These are phyloP conservation scores for Saturnispora mendoncae DNA, from an alignment of 805 yeast genomes.

Conservation along the genomic window DNA sequence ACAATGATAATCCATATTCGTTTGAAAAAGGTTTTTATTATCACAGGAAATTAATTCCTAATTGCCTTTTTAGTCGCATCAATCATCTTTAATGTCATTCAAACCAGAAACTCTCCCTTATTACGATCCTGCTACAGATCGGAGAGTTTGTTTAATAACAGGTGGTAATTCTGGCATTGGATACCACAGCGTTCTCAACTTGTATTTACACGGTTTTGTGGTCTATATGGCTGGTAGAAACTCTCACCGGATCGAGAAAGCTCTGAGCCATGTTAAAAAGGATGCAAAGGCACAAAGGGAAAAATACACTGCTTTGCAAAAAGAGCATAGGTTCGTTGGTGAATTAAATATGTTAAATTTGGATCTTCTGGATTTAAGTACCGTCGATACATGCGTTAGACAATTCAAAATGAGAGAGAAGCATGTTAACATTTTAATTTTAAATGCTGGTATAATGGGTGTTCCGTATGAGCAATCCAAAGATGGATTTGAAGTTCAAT, in stretches of 20 bases:
- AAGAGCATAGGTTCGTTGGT: constrained; percentile 33
- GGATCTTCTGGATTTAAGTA: constrained; percentile 43
- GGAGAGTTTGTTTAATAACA: constrained; percentile 63
- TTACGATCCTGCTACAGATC: constrained; percentile 42
- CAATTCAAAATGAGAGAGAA: constrained; percentile 39
- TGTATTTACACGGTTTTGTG: constrained; percentile 68
- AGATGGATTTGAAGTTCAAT: constrained; percentile 66
- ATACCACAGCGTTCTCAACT: constrained; percentile 62
- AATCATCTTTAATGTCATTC: constrained; percentile 3
- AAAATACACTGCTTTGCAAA: constrained; percentile 16
- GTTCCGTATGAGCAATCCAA: constrained; percentile 54
- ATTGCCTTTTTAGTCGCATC: too few species aligned
- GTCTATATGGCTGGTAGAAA: constrained; percentile 72
- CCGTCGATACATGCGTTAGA: constrained; percentile 42
- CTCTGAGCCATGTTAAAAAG: constrained; percentile 44
- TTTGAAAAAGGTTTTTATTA: too few species aligned
- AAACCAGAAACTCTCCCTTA: constrained; percentile 52
- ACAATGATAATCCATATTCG: too few species aligned
- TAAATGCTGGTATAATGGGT: constrained; percentile 78
- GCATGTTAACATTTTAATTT: constrained; percentile 50
- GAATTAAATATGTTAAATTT: constrained; percentile 42
- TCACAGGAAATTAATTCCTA: too few species aligned
- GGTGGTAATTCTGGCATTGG: constrained; percentile 84
- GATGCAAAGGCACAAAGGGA: constrained; percentile 39
- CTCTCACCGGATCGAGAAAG: constrained; percentile 42